Evolutionary conservation across 768 basidiomycete genomes (phyloP).

Genomic region (Tylopilus subfusipes): DNA sequence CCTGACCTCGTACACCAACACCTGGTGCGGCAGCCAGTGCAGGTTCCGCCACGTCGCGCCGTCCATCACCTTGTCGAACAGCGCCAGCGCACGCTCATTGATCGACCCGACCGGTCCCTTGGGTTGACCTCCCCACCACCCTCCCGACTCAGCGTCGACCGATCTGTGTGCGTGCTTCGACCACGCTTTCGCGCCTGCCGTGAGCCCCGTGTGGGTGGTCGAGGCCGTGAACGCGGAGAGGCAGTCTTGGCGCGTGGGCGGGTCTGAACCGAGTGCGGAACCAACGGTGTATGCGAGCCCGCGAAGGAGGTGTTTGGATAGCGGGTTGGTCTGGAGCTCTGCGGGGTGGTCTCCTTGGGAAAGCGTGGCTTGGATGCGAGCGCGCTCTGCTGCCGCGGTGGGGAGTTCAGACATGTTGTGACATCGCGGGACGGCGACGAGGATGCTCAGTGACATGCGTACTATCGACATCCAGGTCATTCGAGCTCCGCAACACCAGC

Average conservation of each 20-base stretch:
- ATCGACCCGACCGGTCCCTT: slow-evolving; percentile 50
- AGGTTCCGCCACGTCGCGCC: slow-evolving; percentile 58
- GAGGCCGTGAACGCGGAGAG: slow-evolving; percentile 46
- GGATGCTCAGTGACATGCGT: not conserved
- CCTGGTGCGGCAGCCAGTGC: slow-evolving; percentile 61
- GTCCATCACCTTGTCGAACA: slow-evolving; percentile 55
- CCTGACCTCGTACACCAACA: slow-evolving; percentile 60
- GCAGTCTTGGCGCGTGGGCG: slow-evolving; percentile 49
- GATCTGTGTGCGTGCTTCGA: slow-evolving; percentile 64
- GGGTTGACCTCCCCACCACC: slow-evolving; percentile 58
- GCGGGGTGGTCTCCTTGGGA: slow-evolving; percentile 8
- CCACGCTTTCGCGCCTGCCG: slow-evolving; percentile 62
- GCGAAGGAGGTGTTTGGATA: slow-evolving; percentile 44
- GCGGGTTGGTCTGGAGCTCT: slow-evolving; percentile 25
- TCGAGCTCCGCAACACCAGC: slow-evolving; percentile 16
- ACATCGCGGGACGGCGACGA: slow-evolving; percentile 35
- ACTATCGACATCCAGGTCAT: slow-evolving; percentile 1
- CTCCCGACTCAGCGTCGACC: not conserved
- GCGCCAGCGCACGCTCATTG: slow-evolving; percentile 47
- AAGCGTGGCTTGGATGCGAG: slow-evolving; percentile 27
- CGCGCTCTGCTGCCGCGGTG: slow-evolving; percentile 36
- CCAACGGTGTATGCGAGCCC: slow-evolving; percentile 59
- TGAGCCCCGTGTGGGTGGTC: slow-evolving; percentile 50
- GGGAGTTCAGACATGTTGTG: slow-evolving; percentile 44
- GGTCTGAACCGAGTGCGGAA: slow-evolving; percentile 51